Base-by-base conservation (phyloP, 441 rosid species). In the Populus hybrid region DNA sequence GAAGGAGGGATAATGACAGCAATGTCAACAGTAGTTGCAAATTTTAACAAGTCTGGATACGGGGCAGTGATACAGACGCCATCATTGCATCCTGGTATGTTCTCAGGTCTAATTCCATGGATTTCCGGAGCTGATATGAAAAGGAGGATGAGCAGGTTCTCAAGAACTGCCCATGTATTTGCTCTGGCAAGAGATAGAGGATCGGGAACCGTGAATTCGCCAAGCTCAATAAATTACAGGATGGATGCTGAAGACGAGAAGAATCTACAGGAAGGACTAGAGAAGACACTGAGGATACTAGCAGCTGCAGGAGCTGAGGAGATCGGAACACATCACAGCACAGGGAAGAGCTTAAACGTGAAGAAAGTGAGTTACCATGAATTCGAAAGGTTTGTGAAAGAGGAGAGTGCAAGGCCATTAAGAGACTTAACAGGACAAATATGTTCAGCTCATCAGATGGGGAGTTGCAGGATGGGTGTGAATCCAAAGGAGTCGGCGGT, bases 381-480 rank as follows among this genome's bases (percentile, higher is more conserved):
- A 79, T 85, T 90, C 67, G 89, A 89, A 61, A 83, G 67, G 76
- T 89, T 90, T 70, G 92, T 94, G 78, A 87, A 75, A 36, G 91
- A 88, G 80, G 97, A 94, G 83, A 94, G 91, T 69, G 75, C 78
- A 30, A 83, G 87, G 81, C 35, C 81, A 21, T 75, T 92, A 64
- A 83, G 84, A 59, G 85, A 81, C 76, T 79, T 91, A 57, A 70
- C 84, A 5, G 80, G 90, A 4, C 88, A 85, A 21, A 68, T 92
- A 38, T 82, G 91, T 79, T 94, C 98, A 38, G 97, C 97, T 59
- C 97, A 94, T 81, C 95, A 94, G 82, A 92, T 92, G 97, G 97
- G 96, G 24, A 94, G 95, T 74, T 94, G 97, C 84, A 83, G 94
- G 79, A 92, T 94, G 96, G 97, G 97, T 8, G 76, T 80, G 9